Percentiles rank a stretch among this genome's conserved stretches.
Conservation (phyloP, 2,329 filamentous ascomycete genomes). For the Aspergillus pseudoviridinutans region DNA sequence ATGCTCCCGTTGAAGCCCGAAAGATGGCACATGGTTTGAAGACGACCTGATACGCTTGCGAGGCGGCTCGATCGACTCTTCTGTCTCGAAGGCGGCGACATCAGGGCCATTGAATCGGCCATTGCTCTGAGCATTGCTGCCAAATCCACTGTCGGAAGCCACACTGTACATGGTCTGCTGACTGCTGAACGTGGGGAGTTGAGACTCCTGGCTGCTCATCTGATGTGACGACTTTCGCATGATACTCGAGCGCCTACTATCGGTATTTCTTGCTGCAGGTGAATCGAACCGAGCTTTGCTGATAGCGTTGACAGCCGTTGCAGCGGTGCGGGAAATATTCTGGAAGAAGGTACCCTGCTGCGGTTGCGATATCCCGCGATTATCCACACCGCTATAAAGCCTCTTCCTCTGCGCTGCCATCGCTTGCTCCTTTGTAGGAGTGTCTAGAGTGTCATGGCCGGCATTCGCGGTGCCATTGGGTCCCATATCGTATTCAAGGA, state of each 20-base stretch:
- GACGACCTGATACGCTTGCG: slow-evolving; percentile 66
- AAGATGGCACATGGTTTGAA: slow-evolving; percentile 47
- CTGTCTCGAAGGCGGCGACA: slow-evolving; percentile 46
- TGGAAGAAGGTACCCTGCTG: slow-evolving; percentile 89
- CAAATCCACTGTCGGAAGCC: slow-evolving; percentile 70
- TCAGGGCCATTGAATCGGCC: slow-evolving; percentile 29
- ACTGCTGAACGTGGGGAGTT: slow-evolving; percentile 64
- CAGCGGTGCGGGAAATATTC: slow-evolving; percentile 90
- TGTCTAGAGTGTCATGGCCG: slow-evolving; percentile 75
- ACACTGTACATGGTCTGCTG: slow-evolving; percentile 73
- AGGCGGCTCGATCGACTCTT: slow-evolving; percentile 68
- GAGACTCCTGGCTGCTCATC: slow-evolving; percentile 57
- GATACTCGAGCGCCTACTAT: slow-evolving; percentile 62
- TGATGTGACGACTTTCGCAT: slow-evolving; percentile 67
- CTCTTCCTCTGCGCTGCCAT: slow-evolving; percentile 94
- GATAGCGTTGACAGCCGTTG: slow-evolving; percentile 89
- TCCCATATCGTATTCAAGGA: slow-evolving; percentile 49
- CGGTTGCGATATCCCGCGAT: slow-evolving; percentile 57
- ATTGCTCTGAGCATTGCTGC: slow-evolving; percentile 59
- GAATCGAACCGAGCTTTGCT: slow-evolving; percentile 95
- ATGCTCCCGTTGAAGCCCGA: slow-evolving; percentile 30
- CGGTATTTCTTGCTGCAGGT: slow-evolving; percentile 64
- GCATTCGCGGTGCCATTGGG: slow-evolving; percentile 59
- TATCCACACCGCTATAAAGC: slow-evolving; percentile 77
- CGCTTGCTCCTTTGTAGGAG: slow-evolving; percentile 96